Conservation (phyloP, 495 filamentous ascomycete species). For the Wilcoxina mikolae region DNA sequence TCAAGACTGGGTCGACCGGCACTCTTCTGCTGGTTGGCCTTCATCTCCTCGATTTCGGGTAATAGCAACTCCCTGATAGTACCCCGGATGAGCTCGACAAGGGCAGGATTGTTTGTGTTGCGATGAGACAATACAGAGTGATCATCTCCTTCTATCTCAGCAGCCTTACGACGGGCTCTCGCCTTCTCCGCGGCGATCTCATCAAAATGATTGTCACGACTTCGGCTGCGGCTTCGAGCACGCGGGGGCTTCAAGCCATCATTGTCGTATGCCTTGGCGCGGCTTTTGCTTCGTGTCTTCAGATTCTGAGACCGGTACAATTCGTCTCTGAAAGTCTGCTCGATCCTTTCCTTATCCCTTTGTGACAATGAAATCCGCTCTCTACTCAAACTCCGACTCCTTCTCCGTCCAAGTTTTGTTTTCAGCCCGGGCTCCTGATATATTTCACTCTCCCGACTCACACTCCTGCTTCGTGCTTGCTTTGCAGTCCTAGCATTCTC, state of each 20-base stretch:
- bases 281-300: slow-evolving; percentile 30
- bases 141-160: slow-evolving; percentile 18
- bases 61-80: slow-evolving; percentile 83
- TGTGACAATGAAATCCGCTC: slow-evolving; percentile 50
- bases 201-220: slow-evolving; percentile 47
- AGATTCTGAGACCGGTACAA: slow-evolving; percentile 29
- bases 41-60: slow-evolving; percentile 79
- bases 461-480: slow-evolving; percentile 22
- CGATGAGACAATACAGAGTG: not conserved
- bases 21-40: slow-evolving; percentile 64
- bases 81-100: slow-evolving; percentile 93
- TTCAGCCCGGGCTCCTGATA: slow-evolving; percentile 26
- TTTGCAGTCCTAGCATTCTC: slow-evolving; percentile 13
- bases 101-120: slow-evolving; percentile 77
- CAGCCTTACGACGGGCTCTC: slow-evolving; percentile 22
- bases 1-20: slow-evolving; percentile 20
- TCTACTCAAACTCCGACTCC: slow-evolving; percentile 59
- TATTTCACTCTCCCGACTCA: slow-evolving; percentile 38
- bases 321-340: slow-evolving; percentile 42
- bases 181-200: slow-evolving; percentile 25
- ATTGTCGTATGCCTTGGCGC: slow-evolving; percentile 33
- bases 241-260: slow-evolving; percentile 23
- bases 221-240: slow-evolving; percentile 44
- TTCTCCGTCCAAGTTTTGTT: slow-evolving; percentile 28
- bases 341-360: slow-evolving; percentile 51